Percentiles rank a stretch among this genome's conserved stretches.
Evolutionary conservation across 768 basidiomycete species (phyloP).

Genomic region (Hygrocybe punicea): DNA sequence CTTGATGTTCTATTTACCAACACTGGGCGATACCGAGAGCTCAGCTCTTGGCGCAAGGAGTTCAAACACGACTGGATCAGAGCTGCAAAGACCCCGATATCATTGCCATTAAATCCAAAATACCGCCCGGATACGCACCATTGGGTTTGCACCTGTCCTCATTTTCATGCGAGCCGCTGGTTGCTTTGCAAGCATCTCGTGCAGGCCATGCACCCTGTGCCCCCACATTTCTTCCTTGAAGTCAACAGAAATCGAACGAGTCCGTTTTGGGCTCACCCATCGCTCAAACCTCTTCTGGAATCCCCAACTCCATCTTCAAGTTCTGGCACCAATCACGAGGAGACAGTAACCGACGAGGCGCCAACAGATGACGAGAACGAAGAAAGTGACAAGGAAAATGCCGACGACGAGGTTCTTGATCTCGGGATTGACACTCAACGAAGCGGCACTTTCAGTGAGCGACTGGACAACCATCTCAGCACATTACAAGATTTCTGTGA

Average conservation of each 20-base stretch:
- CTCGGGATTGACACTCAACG: no score
- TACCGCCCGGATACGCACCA: slow-evolving; percentile 20
- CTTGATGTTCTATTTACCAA: slow-evolving; percentile 17
- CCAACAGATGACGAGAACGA: no score
- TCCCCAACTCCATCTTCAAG: slow-evolving; percentile 15
- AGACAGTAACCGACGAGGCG: no score
- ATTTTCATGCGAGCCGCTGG: slow-evolving; percentile 21
- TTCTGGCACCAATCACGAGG: neutral
- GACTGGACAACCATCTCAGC: no score
- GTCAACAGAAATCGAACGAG: slow-evolving; percentile 16
- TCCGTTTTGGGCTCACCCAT: slow-evolving; percentile 22
- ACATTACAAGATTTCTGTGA: no score
- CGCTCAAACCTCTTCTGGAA: slow-evolving; percentile 10
- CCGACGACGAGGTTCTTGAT: no score
- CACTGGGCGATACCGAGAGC: slow-evolving; percentile 22
- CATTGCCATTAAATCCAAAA: slow-evolving; percentile 22
- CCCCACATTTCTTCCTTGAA: slow-evolving; percentile 23
- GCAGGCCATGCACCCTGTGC: slow-evolving; percentile 18
- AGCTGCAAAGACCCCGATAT: slow-evolving; percentile 17
- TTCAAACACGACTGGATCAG: slow-evolving; percentile 24
- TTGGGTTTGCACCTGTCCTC: slow-evolving; percentile 7
- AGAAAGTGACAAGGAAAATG: no score
- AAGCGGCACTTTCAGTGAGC: no score
- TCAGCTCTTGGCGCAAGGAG: slow-evolving; percentile 23
- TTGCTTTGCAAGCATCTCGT: slow-evolving; percentile 30